phyloP scores from a whole-genome alignment of 1,284 basidiomycete species.

The Melanopsichium pennsylvanicum region DNA sequence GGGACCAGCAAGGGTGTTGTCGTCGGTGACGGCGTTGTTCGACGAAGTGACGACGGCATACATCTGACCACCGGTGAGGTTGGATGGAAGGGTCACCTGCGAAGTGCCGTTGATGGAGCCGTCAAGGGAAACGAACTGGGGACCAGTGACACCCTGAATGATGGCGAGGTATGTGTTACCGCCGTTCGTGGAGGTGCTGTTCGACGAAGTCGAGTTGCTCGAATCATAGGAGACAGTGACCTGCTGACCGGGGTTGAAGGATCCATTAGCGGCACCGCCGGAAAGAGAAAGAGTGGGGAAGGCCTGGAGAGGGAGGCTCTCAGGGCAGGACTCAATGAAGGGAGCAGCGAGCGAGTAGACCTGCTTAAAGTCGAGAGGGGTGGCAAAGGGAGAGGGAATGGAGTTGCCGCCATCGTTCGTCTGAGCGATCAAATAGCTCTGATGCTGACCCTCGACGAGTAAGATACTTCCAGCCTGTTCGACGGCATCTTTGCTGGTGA shows the following conservation, averaged over 20 bases:
- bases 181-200: too few species aligned
- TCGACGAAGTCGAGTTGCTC: slow-evolving; percentile 3
- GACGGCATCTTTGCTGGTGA: slow-evolving; percentile 35
- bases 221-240: slow-evolving; percentile 29
- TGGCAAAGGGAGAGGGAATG: slow-evolving; percentile 42
- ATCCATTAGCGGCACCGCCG: slow-evolving; percentile 18
- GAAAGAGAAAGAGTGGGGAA: slow-evolving; percentile 29
- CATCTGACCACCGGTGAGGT: slow-evolving; percentile 48
- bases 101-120: slow-evolving; percentile 10
- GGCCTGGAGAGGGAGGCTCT: slow-evolving; percentile 27
- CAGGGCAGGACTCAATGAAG: slow-evolving; percentile 50
- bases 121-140: slow-evolving; percentile 22
- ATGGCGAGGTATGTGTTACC: slow-evolving; percentile 28
- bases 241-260: slow-evolving; percentile 42
- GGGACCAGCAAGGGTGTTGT: slow-evolving; percentile 46
- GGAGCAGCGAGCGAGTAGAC: slow-evolving; percentile 59
- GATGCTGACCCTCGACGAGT: slow-evolving; percentile 70
- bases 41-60: slow-evolving; percentile 42
- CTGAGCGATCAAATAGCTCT: slow-evolving; percentile 66
- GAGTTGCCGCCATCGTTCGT: slow-evolving; percentile 27
- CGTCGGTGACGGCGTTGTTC: slow-evolving; percentile 31
- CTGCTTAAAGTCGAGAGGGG: slow-evolving; percentile 50
- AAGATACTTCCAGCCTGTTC: slow-evolving; percentile 64
- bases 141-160: slow-evolving; percentile 28
- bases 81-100: slow-evolving; percentile 26